Percentiles rank a stretch among this genome's conserved stretches.
These are phyloP conservation scores for Hyphodiscus hymeniophilus DNA, from an alignment of 495 filamentous ascomycete species.

Conservation along the genomic window DNA sequence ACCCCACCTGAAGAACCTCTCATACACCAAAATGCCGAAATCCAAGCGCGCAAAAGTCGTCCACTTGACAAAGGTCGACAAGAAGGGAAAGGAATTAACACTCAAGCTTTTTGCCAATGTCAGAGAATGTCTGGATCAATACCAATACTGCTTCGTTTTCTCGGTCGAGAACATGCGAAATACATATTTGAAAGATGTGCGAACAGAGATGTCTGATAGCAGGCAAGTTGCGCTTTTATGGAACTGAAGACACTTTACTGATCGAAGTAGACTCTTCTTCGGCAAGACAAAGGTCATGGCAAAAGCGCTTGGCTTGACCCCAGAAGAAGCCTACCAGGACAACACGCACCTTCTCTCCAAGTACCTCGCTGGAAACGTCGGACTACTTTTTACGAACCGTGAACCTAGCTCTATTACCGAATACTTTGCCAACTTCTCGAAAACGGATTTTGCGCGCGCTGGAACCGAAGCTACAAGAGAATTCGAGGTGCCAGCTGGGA, in stretches of 20 bases:
- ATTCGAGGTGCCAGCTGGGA: conserved; percentile 71
- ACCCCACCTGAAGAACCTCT: conserved; percentile 2
- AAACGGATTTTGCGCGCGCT: conserved; percentile 82
- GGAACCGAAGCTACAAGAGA: conserved; percentile 63
- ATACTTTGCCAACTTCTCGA: conserved; percentile 60
- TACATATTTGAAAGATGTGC: conserved; percentile 87
- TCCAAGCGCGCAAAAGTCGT: conserved; percentile 88
- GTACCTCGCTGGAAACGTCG: conserved; percentile 75
- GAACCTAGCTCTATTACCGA: conserved; percentile 48
- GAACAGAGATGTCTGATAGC: conserved; percentile 74
- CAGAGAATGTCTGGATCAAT: conserved; percentile 73
- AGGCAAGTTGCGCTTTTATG: conserved; percentile 45
- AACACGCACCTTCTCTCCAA: conserved; percentile 59
- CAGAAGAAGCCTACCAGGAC: conserved; percentile 68
- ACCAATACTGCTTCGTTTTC: conserved; percentile 89
- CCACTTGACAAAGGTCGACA: conserved; percentile 80
- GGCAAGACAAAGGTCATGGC: conserved; percentile 99
- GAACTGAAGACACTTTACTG: neutral
- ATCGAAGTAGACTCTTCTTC: conserved; percentile 69
- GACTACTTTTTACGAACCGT: conserved; percentile 83
- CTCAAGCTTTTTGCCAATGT: conserved; percentile 81
- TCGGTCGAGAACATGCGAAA: conserved; percentile 97
- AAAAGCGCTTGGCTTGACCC: conserved; percentile 69
- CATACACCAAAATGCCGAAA: conserved; percentile 68
- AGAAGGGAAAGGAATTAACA: conserved; percentile 88